Base-by-base conservation (phyloP, 2,329 filamentous ascomycete species). In the Canariomyces notabilis region DNA sequence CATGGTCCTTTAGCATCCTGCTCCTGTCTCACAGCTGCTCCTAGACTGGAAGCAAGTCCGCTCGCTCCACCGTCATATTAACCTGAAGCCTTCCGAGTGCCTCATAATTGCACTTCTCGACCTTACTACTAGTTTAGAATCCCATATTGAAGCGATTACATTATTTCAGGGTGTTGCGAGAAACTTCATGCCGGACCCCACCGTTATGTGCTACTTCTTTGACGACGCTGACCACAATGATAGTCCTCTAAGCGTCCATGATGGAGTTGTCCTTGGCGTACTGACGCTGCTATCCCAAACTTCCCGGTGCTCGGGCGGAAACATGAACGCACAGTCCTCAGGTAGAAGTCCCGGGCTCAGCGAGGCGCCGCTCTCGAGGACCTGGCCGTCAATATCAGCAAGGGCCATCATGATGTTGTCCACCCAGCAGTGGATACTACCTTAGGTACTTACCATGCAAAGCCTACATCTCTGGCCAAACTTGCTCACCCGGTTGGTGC, bases 381-480 rank as follows among this genome's bases (percentile, higher is more conserved):
- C 42, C 59, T 61, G 39, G 2, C 31, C 12, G 37, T n/a, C n/a
- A n/a, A n/a, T 31, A 23, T 38, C 34, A 34, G 46, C n/a, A n/a
- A n/a, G n/a, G n/a, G n/a, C n/a, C n/a, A n/a, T n/a, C n/a, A n/a
- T n/a, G n/a, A n/a, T n/a, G n/a, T n/a, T n/a, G n/a, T n/a, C n/a
- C n/a, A n/a, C n/a, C n/a, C n/a, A n/a, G n/a, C n/a, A n/a, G n/a
- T n/a, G n/a, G n/a, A n/a, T n/a, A n/a, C n/a, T n/a, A n/a, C n/a
- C n/a, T n/a, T n/a, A n/a, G n/a, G 18, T 5, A 52, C 61, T 52
- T 49, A 65, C 64, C 15, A 61, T 51, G 46, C 66, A 68, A 19
- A 66, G 59, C 51, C 60, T 62, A 54, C 65, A 68, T 32, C 62
- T 52, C 23, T 67, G 64, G 8, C 66, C 66, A 39, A 68, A 68